Percentiles rank a stretch among this genome's conserved stretches.
Conservation (phyloP, 352 stramenopile species). For the Blastocystis sp. region DNA sequence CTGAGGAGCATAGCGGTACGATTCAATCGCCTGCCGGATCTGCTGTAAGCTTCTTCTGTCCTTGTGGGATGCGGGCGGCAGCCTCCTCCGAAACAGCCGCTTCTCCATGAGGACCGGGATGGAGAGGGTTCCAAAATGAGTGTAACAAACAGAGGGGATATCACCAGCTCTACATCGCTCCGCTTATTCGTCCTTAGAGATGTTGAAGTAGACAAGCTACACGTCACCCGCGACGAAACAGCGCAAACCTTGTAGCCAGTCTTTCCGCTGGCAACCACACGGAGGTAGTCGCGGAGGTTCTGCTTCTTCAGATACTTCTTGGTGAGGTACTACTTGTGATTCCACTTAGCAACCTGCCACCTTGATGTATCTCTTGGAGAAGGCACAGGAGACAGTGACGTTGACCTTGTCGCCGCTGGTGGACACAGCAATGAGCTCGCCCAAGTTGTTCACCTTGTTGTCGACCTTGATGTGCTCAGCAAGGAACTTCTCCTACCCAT, state of each 20-base stretch:
- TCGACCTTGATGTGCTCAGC: slow-evolving; percentile 99
- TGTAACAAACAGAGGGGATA: slow-evolving; percentile 36
- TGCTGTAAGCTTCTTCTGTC: no score
- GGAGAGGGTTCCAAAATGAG: neutral
- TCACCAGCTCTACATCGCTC: slow-evolving; percentile 49
- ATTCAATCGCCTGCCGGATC: no score
- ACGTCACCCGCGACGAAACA: slow-evolving; percentile 12
- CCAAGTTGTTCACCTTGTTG: slow-evolving; percentile 94
- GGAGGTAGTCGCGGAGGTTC: slow-evolving; percentile 98
- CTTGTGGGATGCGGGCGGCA: no score
- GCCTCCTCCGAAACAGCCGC: no score
- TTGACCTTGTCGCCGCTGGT: slow-evolving; percentile 95
- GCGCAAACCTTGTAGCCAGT: slow-evolving; percentile 93
- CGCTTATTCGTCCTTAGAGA: slow-evolving; percentile 68
- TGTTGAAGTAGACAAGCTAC: slow-evolving; percentile 69
- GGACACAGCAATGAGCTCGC: slow-evolving; percentile 91
- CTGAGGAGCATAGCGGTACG: no score
- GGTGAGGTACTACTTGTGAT: slow-evolving; percentile 87
- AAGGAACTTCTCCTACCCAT: slow-evolving; percentile 91
- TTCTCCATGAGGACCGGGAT: neutral
- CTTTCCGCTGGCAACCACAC: slow-evolving; percentile 97
- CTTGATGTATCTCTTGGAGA: slow-evolving; percentile 94
- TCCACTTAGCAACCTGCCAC: neutral
- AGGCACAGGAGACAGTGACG: slow-evolving; percentile 90
- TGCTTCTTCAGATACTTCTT: slow-evolving; percentile 99